phyloP scores from a whole-genome alignment of 192 early-diverging fungal species.

The Phlyctochytrium arcticum region DNA sequence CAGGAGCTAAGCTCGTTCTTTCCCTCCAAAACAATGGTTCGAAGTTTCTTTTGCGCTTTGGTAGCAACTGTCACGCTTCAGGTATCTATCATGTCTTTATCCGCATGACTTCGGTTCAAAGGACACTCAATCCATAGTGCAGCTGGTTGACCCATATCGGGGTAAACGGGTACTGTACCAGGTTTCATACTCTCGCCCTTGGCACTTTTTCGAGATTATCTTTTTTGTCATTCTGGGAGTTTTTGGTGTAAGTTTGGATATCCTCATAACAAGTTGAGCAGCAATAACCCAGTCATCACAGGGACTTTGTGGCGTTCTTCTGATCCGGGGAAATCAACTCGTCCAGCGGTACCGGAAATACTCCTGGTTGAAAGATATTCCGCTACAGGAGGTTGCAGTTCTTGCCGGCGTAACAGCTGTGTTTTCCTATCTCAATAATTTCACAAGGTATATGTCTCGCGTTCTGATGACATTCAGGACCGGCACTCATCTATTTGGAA shows the following conservation, averaged over 20 bases:
- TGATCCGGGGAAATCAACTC: conserved; percentile 66
- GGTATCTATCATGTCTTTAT: conserved; percentile 28
- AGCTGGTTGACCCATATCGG: conserved; percentile 62
- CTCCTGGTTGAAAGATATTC: conserved; percentile 63
- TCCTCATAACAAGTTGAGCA: conserved; percentile 4
- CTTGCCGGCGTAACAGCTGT: conserved; percentile 70
- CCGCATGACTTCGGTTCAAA: background rate
- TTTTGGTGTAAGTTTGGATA: conserved; percentile 58
- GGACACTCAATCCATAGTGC: conserved; percentile 50
- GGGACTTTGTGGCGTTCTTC: conserved; percentile 83
- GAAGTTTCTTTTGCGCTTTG: conserved; percentile 91
- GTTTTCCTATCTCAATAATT: conserved; percentile 75
- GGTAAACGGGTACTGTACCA: conserved; percentile 59
- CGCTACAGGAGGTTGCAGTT: conserved; percentile 68
- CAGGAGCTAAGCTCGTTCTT: conserved; percentile 86
- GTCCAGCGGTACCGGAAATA: conserved; percentile 68
- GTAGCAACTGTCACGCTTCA: conserved; percentile 83
- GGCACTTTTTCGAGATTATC: conserved; percentile 88
- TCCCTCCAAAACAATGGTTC: conserved; percentile 91
- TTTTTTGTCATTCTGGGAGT: conserved; percentile 81
- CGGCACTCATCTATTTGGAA: conserved; percentile 15
- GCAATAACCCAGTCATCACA: too few species aligned
- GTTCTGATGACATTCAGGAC: background rate
- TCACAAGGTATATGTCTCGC: conserved; percentile 55
- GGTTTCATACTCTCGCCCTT: conserved; percentile 83